phyloP scores from a whole-genome alignment of 495 filamentous ascomycete genomes.

The Cryomyces minteri region DNA sequence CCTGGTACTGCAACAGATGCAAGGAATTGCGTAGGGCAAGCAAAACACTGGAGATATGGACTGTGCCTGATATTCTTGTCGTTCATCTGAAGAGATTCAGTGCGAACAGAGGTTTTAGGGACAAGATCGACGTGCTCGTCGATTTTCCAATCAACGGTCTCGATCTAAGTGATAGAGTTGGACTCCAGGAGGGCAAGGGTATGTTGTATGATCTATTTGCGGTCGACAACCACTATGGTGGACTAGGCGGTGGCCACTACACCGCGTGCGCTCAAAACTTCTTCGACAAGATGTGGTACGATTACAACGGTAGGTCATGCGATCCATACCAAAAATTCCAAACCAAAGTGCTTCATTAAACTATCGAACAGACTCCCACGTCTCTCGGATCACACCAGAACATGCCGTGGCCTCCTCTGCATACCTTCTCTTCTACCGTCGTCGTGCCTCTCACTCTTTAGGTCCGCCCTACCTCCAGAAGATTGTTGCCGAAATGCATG shows the following conservation, averaged over 20 bases:
- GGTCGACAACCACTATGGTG: conserved; percentile 88
- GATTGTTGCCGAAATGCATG: conserved; percentile 38
- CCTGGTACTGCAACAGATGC: conserved; percentile 92
- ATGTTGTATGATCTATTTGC: conserved; percentile 83
- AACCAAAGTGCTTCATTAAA: conserved; percentile 7
- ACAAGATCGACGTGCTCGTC: conserved; percentile 83
- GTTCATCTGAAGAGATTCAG: conserved; percentile 94
- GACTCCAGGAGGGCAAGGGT: conserved; percentile 57
- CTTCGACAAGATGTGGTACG: conserved; percentile 70
- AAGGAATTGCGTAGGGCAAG: conserved; percentile 80
- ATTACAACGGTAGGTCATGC: conserved; percentile 69
- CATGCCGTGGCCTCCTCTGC: conserved; percentile 48
- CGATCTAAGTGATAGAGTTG: conserved; percentile 63
- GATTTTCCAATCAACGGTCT: conserved; percentile 81
- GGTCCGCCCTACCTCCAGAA: conserved; percentile 57
- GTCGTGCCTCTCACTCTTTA: conserved; percentile 53
- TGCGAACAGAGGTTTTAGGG: conserved; percentile 49
- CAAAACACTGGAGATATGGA: conserved; percentile 97
- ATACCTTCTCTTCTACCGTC: conserved; percentile 92
- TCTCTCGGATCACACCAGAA: conserved; percentile 31
- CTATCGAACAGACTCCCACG: conserved; percentile 39
- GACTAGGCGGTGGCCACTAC: conserved; percentile 85
- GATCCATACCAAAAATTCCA: conserved; percentile 1
- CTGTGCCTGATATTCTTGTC: conserved; percentile 81
- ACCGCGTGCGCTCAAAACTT: conserved; percentile 89